Conservation (phyloP, 176 grass and related monocot genomes). For the Melocanna baccifera region DNA sequence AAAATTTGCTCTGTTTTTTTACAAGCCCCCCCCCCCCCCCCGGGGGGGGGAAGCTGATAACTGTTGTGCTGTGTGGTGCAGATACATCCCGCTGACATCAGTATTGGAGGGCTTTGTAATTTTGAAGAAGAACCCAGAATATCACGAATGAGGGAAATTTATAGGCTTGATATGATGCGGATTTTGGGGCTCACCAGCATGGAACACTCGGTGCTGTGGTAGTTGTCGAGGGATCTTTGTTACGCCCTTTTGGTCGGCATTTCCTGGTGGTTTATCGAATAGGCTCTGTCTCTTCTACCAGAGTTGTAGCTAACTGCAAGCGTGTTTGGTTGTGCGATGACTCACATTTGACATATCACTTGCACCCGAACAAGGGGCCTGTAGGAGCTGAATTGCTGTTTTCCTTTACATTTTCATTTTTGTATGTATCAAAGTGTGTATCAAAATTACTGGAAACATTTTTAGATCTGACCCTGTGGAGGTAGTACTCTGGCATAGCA, state of each 20-base stretch:
- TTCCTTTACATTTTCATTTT: background rate
- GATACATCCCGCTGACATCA: constrained; percentile 66
- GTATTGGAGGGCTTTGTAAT: constrained; percentile 97
- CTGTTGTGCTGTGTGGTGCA: constrained; percentile 14
- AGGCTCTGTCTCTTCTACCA: background rate
- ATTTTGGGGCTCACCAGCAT: background rate
- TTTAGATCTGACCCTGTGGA: background rate
- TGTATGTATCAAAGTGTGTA: constrained; percentile 23
- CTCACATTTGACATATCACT: constrained; percentile 2
- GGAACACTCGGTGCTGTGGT: background rate
- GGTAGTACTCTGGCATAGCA: background rate
- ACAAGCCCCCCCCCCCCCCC: too few species aligned
- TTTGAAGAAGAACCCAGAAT: constrained; percentile 95
- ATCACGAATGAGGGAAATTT: constrained; percentile 39
- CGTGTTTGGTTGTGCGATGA: constrained; percentile 10
- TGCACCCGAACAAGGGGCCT: background rate
- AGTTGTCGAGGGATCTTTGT: background rate
- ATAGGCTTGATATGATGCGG: background rate
- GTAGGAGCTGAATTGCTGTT: constrained; percentile 3
- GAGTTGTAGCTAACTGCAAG: constrained; percentile 10
- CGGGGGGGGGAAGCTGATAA: background rate
- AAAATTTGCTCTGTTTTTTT: background rate
- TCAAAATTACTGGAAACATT: background rate
- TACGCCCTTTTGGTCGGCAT: background rate
- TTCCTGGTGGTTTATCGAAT: background rate